Evolutionary conservation across 1,284 basidiomycete species (phyloP), one percentile per base, ranked within the genome.

Genomic region (Cystobasidium sp.): DNA sequence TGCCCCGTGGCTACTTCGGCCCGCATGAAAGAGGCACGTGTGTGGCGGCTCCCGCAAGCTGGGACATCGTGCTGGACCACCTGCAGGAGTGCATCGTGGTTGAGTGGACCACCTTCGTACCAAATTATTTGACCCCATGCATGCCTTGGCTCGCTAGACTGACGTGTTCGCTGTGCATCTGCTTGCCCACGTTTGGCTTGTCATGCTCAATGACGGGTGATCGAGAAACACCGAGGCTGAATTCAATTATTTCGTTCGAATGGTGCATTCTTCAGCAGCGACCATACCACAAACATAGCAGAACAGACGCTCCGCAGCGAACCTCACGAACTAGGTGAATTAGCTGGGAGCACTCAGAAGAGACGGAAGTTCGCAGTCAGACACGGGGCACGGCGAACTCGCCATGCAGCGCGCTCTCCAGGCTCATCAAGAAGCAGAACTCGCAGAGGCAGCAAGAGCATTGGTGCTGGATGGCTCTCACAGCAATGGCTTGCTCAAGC

Each of bases 391-490:
- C 56, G 56, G 43, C 9, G 43, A 31, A 31, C 37, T 39, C 43
- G 56, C 56, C 16, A 71, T 71, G 69, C 61, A 61, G 39, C 69
- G 59, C 10, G 56, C 69, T 24, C 18, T 63, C 24, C 59, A 22
- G 24, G 69, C 69, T 20, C 69, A 63, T 5, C 69, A 71, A 55
- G 69, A 71, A 49, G 58, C 58, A 39, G 59, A 71, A 24, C 46
- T 49, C n/a, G 69, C 69, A 63, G 69, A 62, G 59, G 69, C 69
- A 53, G 69, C 69, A 18, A 39, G 31, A 20, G 41, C 53, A 51
- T 43, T 59, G 14, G 6, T 49, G 46, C 55, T 49, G 49, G 47
- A 49, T 44, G 24, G 14, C 44, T 20, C 24, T 8, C 12, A 62
- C 41, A 59, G 43, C 56, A 51, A 56, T 22, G 55, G n/a, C 31